A percentile compares a stretch with the other conserved stretches of the same genome.
Conservation (phyloP, 768 basidiomycete genomes). For the Naganishia antarctica region DNA sequence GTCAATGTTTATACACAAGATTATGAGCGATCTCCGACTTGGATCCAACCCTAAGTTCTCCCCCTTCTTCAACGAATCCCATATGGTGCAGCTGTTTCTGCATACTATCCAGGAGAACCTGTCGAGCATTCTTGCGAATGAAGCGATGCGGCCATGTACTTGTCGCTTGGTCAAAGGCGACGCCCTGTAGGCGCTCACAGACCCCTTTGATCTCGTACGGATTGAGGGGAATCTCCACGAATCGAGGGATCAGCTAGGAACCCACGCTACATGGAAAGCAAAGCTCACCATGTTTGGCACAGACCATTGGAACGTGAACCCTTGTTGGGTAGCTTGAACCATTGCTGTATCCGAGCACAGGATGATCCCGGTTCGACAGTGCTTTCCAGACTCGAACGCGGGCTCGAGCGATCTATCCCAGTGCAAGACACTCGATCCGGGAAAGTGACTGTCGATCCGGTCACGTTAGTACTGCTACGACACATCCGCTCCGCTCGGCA, state of each 20-base stretch:
- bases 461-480: too few relatives aligned
- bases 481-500: too few relatives aligned
- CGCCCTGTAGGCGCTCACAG: constrained; percentile 22
- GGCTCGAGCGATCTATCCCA: constrained; percentile 45
- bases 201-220: constrained; percentile 35
- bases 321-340: constrained; percentile 44
- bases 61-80: constrained; percentile 29
- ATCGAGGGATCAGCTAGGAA: neutral
- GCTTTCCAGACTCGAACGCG: constrained; percentile 30
- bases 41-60: neutral
- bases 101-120: constrained; percentile 34
- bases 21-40: constrained; percentile 14
- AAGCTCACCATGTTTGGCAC: constrained; percentile 45
- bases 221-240: constrained; percentile 47
- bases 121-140: constrained; percentile 39
- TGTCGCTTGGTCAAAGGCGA: constrained; percentile 41
- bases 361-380: constrained; percentile 40
- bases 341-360: constrained; percentile 46
- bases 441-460: constrained; percentile 44
- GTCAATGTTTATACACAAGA: neutral
- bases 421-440: constrained; percentile 41
- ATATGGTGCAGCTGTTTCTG: constrained; percentile 33
- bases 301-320: constrained; percentile 46
- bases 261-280: neutral
- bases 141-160: constrained; percentile 44